Conservation (phyloP, 495 filamentous ascomycete genomes). For the Entonaema liquescens region DNA sequence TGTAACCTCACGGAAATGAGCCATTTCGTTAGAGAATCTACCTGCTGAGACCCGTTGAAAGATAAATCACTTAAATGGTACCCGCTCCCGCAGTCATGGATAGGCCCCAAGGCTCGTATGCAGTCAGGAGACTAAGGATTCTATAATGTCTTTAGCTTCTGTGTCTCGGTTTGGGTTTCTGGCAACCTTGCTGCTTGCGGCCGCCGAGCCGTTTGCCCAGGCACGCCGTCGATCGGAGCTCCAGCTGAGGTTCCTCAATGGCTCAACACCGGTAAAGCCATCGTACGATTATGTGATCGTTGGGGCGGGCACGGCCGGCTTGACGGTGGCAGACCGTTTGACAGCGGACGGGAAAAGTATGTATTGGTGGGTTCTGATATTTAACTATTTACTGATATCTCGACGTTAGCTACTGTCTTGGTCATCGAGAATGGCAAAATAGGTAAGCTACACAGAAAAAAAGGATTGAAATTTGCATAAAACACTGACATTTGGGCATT, state of each 20-base stretch:
- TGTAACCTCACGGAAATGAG: conserved; percentile 4
- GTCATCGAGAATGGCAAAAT: conserved; percentile 63
- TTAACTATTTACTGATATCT: conserved; percentile 2
- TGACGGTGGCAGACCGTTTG: conserved; percentile 61
- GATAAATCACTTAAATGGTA: conserved; percentile 13
- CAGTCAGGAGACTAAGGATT: not conserved
- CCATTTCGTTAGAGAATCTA: not conserved
- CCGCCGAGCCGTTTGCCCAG: conserved; percentile 20
- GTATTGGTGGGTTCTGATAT: not conserved
- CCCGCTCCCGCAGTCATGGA: not conserved
- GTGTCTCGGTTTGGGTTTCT: conserved; percentile 7
- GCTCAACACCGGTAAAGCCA: conserved; percentile 13
- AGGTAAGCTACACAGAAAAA: conserved; percentile 21
- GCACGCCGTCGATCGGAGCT: conserved; percentile 14
- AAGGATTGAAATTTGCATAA: not conserved
- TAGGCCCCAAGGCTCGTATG: not conserved
- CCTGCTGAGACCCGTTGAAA: not conserved
- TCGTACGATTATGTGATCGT: conserved; percentile 60
- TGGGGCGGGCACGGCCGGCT: conserved; percentile 61
- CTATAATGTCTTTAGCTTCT: conserved; percentile 18
- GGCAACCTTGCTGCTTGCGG: conserved; percentile 12
- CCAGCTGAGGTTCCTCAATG: conserved; percentile 26
- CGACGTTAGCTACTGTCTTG: conserved; percentile 49
- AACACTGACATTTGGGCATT: conserved; percentile 5
- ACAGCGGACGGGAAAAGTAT: conserved; percentile 53